Evolutionary conservation across 768 basidiomycete species (phyloP), one percentile per base, ranked within the genome.

Genomic region (Tylopilus intermedius): DNA sequence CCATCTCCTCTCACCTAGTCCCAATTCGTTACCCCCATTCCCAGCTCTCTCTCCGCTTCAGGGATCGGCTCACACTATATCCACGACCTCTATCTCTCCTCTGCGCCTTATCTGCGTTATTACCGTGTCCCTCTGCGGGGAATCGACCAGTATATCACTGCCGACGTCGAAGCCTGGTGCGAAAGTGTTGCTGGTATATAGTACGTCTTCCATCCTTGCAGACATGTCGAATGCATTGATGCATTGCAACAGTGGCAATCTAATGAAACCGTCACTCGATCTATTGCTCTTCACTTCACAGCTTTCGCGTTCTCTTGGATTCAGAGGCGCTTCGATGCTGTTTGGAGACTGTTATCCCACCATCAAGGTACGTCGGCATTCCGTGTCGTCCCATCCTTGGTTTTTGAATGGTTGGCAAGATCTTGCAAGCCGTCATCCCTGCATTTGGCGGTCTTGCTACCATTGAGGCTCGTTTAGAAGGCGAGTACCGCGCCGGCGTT

Each of bases 361-460:
- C 0, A 88, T 88, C 3, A 76, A 67, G 62, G 18, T 18, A 18
- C 18, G 18, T 18, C 18, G 18, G 18, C 18, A 18, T 18, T 18
- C 18, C 18, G 18, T 44, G 8, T 27, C 26, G 3, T 0, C 3
- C 21, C 10, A 3, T 2, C n/a, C 21, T 5, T 5, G 35, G 26
- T 11, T 33, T 7, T 44, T 8, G 30, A 42, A 6, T 4, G 8
- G 9, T 29, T 13, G 5, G 10, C 21, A 27, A 80, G 56, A 86
- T 96, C 95, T 94, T 0, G 18, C 18, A 18, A 18, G 18, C 18
- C 1, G 18, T 18, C 18, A 18, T 1, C 18, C 18, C 18, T 18
- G 88, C 94, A 0, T 98, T 98, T 70, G 95, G 94, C 0, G 80
- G 84, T 32, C 76, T 97, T 13, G 92, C 94, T 0, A 88, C 90